Base-by-base conservation (phyloP, 306 rosid species). In the Quercus aquifolioides region DNA sequence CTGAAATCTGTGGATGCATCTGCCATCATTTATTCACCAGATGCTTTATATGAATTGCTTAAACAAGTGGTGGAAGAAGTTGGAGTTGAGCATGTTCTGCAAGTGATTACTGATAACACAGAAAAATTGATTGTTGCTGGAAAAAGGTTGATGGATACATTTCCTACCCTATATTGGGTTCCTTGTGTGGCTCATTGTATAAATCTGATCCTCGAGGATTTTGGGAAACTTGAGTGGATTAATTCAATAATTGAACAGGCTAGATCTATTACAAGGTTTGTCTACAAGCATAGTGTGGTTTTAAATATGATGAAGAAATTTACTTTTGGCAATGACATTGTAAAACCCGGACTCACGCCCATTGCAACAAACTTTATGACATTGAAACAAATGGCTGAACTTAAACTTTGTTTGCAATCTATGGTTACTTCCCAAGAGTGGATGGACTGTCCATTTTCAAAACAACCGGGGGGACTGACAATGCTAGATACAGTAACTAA, bases 391-490 rank as follows among this genome's bases (percentile, higher is more conserved):
- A 86, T 94, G 87, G 93, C 91, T 75, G 97, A 91, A 58, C 90
- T 91, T 60, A 94, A 87, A 86, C 93, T 86, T 76, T 88, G 85
- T 80, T 82, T 92, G 69, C 98, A 94, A 86, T 88, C 88, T 75
- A 82, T 92, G 94, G 91, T 92, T 70, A 88, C 93, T 84, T 92
- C 97, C 55, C 97, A 89, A 75, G 98, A 94, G 81, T 92, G 95
- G 98, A 84, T 86, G 92, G 97, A 91, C 58, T 79, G 90, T 77
- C 88, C 90, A 56, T 90, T 86, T 80, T 87, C 97, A 30, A 94
- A 94, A 91, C 84, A 88, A 82, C 84, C 94, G 9, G 94, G 86
- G 78, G 97, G 96, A 20, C 84, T 94, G 74, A 91, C 90, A 84
- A 91, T 92, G 92, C 81, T 90, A 78, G 97, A 94, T 83, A 79